A percentile compares a stretch with the other conserved stretches of the same genome.
Evolutionary conservation across 345 rosid species (phyloP).

Genomic region (Lagerstroemia speciosa): DNA sequence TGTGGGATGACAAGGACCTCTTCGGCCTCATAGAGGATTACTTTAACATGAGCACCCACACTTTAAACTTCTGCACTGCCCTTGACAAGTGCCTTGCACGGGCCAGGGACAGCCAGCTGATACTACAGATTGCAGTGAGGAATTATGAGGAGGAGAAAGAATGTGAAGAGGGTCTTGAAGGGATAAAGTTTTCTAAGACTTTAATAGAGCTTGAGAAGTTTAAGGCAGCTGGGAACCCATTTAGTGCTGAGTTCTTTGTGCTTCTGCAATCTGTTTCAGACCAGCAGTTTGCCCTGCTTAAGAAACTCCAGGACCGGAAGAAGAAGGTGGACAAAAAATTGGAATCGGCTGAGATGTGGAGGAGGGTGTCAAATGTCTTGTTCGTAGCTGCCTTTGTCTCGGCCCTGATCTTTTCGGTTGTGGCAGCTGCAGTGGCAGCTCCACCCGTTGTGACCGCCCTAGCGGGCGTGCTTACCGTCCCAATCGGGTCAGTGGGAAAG

Average conservation of each 20-base stretch:
- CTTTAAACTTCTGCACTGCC: conserved; percentile 58
- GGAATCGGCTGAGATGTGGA: conserved; percentile 48
- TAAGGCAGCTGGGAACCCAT: conserved; percentile 62
- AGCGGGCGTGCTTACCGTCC: conserved; percentile 57
- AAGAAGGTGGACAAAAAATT: conserved; percentile 52
- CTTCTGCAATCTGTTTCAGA: conserved; percentile 34
- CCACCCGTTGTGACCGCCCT: conserved; percentile 63
- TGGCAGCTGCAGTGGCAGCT: conserved; percentile 72
- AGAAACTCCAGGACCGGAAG: conserved; percentile 34
- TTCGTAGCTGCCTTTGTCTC: conserved; percentile 67
- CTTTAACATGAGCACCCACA: conserved; percentile 42
- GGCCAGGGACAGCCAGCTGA: conserved; percentile 52
- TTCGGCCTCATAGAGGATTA: conserved; percentile 51
- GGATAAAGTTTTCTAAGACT: conserved; percentile 42
- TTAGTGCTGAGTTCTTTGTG: conserved; percentile 46
- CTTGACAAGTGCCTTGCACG: conserved; percentile 56
- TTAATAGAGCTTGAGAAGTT: conserved; percentile 53
- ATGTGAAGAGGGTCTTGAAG: conserved; percentile 18
- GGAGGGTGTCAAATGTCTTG: conserved; percentile 61
- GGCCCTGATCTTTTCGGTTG: conserved; percentile 65
- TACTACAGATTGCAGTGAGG: conserved; percentile 48
- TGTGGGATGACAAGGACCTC: conserved; percentile 57
- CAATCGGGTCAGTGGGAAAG: conserved; percentile 62
- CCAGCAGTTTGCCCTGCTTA: conserved; percentile 43
- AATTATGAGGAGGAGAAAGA: conserved; percentile 32